Conservation (phyloP, 108 stramenopile species). For the Chaetoceros tenuissimus region DNA sequence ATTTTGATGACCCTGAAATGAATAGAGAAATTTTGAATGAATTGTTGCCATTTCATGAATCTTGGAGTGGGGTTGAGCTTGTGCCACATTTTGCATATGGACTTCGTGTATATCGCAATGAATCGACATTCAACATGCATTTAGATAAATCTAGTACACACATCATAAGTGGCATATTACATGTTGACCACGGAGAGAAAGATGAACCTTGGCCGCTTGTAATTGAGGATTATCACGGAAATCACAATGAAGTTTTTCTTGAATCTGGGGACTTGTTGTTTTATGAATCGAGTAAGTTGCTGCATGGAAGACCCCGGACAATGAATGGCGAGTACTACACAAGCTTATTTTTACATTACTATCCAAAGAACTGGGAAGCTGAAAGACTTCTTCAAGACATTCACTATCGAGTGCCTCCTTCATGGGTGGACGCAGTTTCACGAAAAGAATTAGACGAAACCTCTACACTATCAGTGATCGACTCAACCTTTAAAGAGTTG, state of each 20-base stretch:
- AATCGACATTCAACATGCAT: conserved; percentile 69
- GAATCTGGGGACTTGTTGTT: conserved; percentile 51
- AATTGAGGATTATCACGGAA: conserved; percentile 45
- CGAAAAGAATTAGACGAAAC: too few relatives aligned
- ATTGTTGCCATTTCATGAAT: conserved; percentile 53
- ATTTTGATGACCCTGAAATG: conserved; percentile 7
- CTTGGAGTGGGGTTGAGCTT: conserved; percentile 50
- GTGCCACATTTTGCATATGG: conserved; percentile 56
- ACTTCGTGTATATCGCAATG: conserved; percentile 67
- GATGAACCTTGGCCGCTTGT: conserved; percentile 52
- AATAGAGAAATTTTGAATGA: conserved; percentile 37
- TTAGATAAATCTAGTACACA: conserved; percentile 69
- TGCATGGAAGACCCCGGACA: conserved; percentile 46
- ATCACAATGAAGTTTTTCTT: conserved; percentile 35
- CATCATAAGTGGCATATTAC: conserved; percentile 74
- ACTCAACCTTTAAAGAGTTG: too few relatives aligned
- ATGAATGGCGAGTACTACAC: conserved; percentile 38
- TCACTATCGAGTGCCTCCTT: too few relatives aligned
- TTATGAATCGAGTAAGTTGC: conserved; percentile 51
- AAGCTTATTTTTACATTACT: conserved; percentile 34
- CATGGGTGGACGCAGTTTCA: too few relatives aligned
- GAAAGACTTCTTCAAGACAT: too few relatives aligned
- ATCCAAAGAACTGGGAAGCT: too few relatives aligned
- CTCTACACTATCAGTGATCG: too few relatives aligned
- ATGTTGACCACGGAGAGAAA: conserved; percentile 74